Percentiles rank a stretch among this genome's conserved stretches.
phyloP scores from a whole-genome alignment of 805 yeast species.

The Lachancea kluyveri region DNA sequence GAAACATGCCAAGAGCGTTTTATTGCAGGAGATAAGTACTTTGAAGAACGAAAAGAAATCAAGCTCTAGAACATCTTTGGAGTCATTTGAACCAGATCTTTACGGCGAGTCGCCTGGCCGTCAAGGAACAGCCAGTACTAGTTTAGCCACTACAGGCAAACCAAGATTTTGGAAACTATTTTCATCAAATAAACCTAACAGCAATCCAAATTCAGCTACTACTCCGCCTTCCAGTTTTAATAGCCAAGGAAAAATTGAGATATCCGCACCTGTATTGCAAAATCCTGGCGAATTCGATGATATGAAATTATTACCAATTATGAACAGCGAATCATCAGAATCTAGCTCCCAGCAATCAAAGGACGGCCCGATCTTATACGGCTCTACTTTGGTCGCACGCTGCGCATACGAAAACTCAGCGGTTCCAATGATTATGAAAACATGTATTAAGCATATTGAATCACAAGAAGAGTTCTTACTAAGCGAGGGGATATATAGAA shows the following conservation, averaged over 20 bases:
- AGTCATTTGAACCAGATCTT: slow-evolving; percentile 12
- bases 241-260: slow-evolving; percentile 22
- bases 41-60: slow-evolving; percentile 19
- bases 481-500: slow-evolving; percentile 83
- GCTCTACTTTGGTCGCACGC: slow-evolving; percentile 54
- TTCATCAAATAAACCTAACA: slow-evolving; percentile 10
- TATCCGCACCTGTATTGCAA: slow-evolving; percentile 34
- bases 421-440: slow-evolving; percentile 66
- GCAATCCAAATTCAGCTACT: slow-evolving; percentile 4
- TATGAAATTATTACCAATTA: slow-evolving; percentile 26
- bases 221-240: slow-evolving; percentile 7
- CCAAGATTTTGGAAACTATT: slow-evolving; percentile 32
- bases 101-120: slow-evolving; percentile 6
- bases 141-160: slow-evolving; percentile 22
- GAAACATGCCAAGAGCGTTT: slow-evolving; percentile 38
- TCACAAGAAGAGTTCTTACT: slow-evolving; percentile 51
- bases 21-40: slow-evolving; percentile 40
- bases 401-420: slow-evolving; percentile 52
- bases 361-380: slow-evolving; percentile 22
- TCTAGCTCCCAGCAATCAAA: slow-evolving; percentile 15
- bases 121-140: slow-evolving; percentile 19
- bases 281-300: slow-evolving; percentile 34
- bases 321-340: slow-evolving; percentile 11
- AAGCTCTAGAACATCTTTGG: slow-evolving; percentile 9
- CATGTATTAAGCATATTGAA: slow-evolving; percentile 76